phyloP scores from a whole-genome alignment of 78 protist species.

The Guillardia theta region DNA sequence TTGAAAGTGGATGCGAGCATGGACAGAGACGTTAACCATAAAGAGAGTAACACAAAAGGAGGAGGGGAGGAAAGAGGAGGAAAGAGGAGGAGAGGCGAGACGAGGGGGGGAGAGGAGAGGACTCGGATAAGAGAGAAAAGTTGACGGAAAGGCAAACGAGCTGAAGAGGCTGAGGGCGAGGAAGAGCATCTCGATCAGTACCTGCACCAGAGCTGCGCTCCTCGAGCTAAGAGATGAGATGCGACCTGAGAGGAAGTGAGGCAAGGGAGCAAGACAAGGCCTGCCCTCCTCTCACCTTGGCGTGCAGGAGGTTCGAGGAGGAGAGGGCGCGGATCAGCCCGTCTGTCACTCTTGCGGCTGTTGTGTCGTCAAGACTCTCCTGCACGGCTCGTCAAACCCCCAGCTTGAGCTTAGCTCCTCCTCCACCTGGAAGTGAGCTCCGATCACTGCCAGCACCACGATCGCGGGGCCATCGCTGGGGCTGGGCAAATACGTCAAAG shows the following conservation, averaged over 20 bases:
- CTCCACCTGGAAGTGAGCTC: background rate
- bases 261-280: too few species aligned
- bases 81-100: too few species aligned
- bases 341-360: background rate
- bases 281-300: too few species aligned
- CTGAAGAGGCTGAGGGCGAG: background rate
- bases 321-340: background rate
- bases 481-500: background rate
- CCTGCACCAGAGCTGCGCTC: background rate
- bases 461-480: background rate
- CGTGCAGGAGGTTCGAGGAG: background rate
- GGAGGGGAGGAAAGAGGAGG: too few species aligned
- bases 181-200: background rate
- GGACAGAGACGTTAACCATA: too few species aligned
- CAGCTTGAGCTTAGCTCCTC: background rate
- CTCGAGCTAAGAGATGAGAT: background rate
- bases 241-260: too few species aligned
- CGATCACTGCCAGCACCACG: background rate
- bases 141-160: background rate
- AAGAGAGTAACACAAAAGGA: too few species aligned
- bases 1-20: too few species aligned
- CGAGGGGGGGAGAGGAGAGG: background rate
- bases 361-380: background rate
- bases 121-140: background rate
- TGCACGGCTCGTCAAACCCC: background rate